Evolutionary conservation across 2,329 filamentous ascomycete genomes (phyloP), one percentile per base, ranked within the genome.

Genomic region (Ophiosphaerella herpotricha): DNA sequence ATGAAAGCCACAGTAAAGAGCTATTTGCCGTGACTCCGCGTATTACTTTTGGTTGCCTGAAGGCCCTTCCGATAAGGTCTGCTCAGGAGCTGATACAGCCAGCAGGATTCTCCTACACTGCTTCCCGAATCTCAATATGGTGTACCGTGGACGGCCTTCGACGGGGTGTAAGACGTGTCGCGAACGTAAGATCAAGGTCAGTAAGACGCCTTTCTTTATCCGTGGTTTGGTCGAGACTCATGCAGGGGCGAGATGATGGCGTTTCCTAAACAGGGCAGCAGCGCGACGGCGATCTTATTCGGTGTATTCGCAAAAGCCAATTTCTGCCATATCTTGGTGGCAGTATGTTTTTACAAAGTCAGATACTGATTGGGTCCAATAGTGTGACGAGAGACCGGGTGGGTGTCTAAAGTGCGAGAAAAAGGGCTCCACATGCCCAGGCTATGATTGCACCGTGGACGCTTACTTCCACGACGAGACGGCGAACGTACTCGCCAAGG

Each of bases 101-200:
- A 29, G 11, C 26, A 8, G 26, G 11, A 29, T 7, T 29, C 4
- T 29, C 26, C 11, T 11, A 29, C 7, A 6, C 26, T 8, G 26
- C 26, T 3, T 29, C 11, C 26, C 5, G 11, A 29, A 8, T 7
- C 18, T 32, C 42, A 61, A 12, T 14, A 72, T 72, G 68, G 67
- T 72, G 2, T 72, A 71, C 46, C 60, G 68, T 14, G 68, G 68
- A 7, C 62, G 59, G 14, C 68, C 68, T 2, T 70, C 66, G 7
- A 70, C 66, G 11, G 68, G 67, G 5, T 71, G 68, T 43, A 61
- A 60, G 40, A 69, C 57, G 41, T 76, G 74, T 55, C 67, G 73
- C n/a, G 65, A 74, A 42, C 67, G 74, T 39, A 76, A 75, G 52
- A 67, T 75, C 37, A 75, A 73, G 61, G 74, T 75, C 42, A 48